Base-by-base conservation (phyloP, 2,329 filamentous ascomycete species). In the Aureobasidium sp. region DNA sequence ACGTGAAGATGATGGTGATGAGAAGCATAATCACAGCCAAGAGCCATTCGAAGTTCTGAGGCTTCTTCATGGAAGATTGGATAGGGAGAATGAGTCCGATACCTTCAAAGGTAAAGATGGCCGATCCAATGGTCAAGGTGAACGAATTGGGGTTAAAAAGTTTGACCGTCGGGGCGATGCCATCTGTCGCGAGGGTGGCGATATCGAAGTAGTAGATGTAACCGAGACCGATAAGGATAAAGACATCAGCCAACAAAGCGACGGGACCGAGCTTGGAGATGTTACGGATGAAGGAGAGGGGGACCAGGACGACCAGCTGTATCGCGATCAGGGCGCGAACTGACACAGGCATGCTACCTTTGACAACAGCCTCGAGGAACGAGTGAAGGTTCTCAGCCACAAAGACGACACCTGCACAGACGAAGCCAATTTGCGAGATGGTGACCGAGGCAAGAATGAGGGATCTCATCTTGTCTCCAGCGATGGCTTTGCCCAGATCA, bases 51-150 rank as follows among this genome's bases (percentile, higher is more conserved):
- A 91, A 91, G 20, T 85, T 80, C 65, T 89, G 78, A 0, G 88
- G 88, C 63, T 85, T 78, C 68, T 83, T 83, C 88, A 91, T 91
- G 62, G 85, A 87, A 9, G 86, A 87, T 70, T 90, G 87, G 60
- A 91, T 91, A 0, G 88, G 88, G 9, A 91, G 77, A 65, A 91
- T 89, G 27, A 91, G 82, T 0, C 88, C 88, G 51, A 91, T 90
- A 52, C 88, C 88, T 71, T 91, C 88, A 67, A 90, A 91, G 0
- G 88, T 90, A 75, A 90, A 91, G 69, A 91, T 90, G 41, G 87
- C 84, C 1, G 86, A 84, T 58, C 88, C 88, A 52, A 91, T 82
- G 29, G 87, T 90, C 60, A 90, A 77, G 0, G 88, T 87, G 70
- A 87, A 90, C 62, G 83, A 79, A 29, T 79, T 76, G 0, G 87